A percentile compares a stretch with the other conserved stretches of the same genome.
These are phyloP conservation scores for Verticillium zaregamsianum DNA, from an alignment of 2,329 filamentous ascomycete species.

Conservation along the genomic window DNA sequence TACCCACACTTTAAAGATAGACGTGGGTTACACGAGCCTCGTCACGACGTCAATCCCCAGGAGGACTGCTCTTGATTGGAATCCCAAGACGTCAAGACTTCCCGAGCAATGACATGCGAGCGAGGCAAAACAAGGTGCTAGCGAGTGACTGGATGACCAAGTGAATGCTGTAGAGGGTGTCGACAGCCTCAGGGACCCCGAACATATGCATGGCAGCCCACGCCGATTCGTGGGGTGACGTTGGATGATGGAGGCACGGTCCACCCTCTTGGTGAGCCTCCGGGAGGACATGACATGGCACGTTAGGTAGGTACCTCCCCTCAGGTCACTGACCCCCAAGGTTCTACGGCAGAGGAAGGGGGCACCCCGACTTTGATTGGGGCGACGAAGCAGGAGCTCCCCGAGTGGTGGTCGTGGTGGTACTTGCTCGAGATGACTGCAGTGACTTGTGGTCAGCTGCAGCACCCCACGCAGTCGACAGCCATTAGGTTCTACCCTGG, in stretches of 20 bases:
- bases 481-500: background rate
- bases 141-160: background rate
- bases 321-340: background rate
- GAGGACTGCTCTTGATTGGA: no score
- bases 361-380: background rate
- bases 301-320: background rate
- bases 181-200: background rate
- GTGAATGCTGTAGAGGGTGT: background rate
- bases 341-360: background rate
- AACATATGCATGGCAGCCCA: background rate
- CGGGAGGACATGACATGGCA: background rate
- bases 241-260: background rate
- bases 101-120: background rate
- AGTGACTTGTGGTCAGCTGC: background rate
- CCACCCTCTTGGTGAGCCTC: background rate
- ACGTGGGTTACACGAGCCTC: no score
- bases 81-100: background rate
- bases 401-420: background rate
- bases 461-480: background rate
- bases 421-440: background rate
- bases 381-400: background rate
- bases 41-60: no score
- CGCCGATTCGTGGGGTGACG: background rate
- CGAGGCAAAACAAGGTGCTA: background rate
- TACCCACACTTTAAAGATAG: no score